phyloP scores from a whole-genome alignment of 2,329 filamentous ascomycete genomes.

The Ophioceras dolichostomum region DNA sequence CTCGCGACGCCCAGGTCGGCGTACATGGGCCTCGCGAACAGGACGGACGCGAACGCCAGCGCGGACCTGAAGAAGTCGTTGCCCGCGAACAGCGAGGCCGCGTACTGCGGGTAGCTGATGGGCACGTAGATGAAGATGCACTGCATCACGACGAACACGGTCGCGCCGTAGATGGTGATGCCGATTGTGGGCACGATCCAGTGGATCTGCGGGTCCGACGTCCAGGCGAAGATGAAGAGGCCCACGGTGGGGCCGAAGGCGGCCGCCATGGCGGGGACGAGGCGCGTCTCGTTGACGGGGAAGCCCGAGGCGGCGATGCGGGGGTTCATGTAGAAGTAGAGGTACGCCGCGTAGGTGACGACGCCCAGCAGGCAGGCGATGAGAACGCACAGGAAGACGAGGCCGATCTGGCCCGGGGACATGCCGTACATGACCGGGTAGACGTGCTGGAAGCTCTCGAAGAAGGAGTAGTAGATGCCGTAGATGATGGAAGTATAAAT shows the following conservation, averaged over 20 bases:
- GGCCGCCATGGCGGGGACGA: slow-evolving; percentile 40
- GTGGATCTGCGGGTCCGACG: slow-evolving; percentile 45
- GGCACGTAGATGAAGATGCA: slow-evolving; percentile 49
- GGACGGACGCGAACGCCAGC: slow-evolving; percentile 45
- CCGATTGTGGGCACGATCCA: slow-evolving; percentile 65
- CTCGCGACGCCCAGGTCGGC: slow-evolving; percentile 43
- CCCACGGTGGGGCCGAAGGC: slow-evolving; percentile 41
- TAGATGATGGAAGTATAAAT: slow-evolving; percentile 51
- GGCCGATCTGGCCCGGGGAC: slow-evolving; percentile 41
- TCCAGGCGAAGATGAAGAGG: slow-evolving; percentile 75
- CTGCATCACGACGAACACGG: slow-evolving; percentile 43
- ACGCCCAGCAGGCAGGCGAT: slow-evolving; percentile 36
- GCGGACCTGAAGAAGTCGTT: slow-evolving; percentile 48
- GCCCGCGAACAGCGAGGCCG: slow-evolving; percentile 45
- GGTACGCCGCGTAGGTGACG: slow-evolving; percentile 34
- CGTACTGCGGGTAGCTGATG: slow-evolving; percentile 41
- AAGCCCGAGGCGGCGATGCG: slow-evolving; percentile 35
- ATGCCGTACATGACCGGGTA: slow-evolving; percentile 48
- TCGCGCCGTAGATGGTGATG: slow-evolving; percentile 39
- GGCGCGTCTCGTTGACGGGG: slow-evolving; percentile 38
- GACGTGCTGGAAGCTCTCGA: slow-evolving; percentile 55
- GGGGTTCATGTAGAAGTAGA: slow-evolving; percentile 37
- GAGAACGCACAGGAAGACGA: slow-evolving; percentile 48
- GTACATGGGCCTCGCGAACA: slow-evolving; percentile 49
- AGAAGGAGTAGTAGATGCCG: slow-evolving; percentile 50